Evolutionary conservation across 2,329 filamentous ascomycete genomes (phyloP).

Genomic region (Aureobasidium lini): DNA sequence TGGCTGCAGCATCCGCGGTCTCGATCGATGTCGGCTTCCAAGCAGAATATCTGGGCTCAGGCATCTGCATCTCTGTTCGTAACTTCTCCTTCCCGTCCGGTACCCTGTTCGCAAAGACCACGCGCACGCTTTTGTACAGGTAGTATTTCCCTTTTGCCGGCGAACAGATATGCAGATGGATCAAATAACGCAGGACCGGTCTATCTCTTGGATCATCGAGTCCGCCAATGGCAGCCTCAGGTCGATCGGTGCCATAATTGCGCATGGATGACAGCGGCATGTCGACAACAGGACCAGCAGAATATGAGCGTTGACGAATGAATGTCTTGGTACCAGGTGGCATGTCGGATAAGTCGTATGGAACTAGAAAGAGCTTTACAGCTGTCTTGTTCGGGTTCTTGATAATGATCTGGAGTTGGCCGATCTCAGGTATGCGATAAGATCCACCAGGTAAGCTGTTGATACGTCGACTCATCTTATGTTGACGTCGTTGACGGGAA

Average conservation of each 20-base stretch:
- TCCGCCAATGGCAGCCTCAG: slow-evolving; percentile 45
- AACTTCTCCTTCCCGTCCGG: slow-evolving; percentile 92
- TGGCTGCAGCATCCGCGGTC: not conserved
- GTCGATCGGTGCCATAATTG: slow-evolving; percentile 45
- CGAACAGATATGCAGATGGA: slow-evolving; percentile 90
- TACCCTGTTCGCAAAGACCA: slow-evolving; percentile 94
- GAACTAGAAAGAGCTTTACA: slow-evolving; percentile 89
- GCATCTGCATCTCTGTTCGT: slow-evolving; percentile 79
- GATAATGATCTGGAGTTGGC: slow-evolving; percentile 91
- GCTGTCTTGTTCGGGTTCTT: slow-evolving; percentile 99
- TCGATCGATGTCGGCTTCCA: slow-evolving; percentile 58
- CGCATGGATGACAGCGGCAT: slow-evolving; percentile 46
- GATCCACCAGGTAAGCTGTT: slow-evolving; percentile 59
- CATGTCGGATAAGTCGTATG: slow-evolving; percentile 90
- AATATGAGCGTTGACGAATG: slow-evolving; percentile 88
- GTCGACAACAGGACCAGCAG: slow-evolving; percentile 75
- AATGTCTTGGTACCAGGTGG: slow-evolving; percentile 92
- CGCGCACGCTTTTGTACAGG: slow-evolving; percentile 82
- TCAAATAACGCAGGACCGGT: slow-evolving; percentile 77
- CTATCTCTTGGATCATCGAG: slow-evolving; percentile 49
- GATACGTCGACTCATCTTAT: slow-evolving; percentile 34
- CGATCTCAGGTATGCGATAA: slow-evolving; percentile 89
- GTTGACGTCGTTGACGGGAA: not conserved
- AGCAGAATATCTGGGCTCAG: slow-evolving; percentile 75
- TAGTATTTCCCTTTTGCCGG: slow-evolving; percentile 77